These are phyloP conservation scores for Hypoxylon sp. DNA, from an alignment of 2,329 filamentous ascomycete genomes.

Conservation along the genomic window DNA sequence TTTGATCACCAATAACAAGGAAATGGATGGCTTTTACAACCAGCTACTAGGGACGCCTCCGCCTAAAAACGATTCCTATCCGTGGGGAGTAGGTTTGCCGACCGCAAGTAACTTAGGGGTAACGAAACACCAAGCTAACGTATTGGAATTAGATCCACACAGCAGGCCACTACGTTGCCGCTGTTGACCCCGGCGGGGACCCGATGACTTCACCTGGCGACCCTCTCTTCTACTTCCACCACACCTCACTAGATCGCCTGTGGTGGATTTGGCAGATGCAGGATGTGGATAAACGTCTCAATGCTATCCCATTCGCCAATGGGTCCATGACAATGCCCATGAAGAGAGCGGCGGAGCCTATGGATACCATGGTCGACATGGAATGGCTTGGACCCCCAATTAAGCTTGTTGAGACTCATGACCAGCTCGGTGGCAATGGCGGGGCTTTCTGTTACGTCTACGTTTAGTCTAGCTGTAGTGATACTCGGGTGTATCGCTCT, in stretches of 20 bases:
- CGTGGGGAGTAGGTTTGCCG: slow-evolving; percentile 56
- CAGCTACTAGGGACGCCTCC: slow-evolving; percentile 57
- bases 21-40: slow-evolving; percentile 61
- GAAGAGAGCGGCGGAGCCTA: slow-evolving; percentile 41
- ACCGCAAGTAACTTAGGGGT: neutral
- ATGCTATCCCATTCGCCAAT: slow-evolving; percentile 49
- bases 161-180: slow-evolving; percentile 57
- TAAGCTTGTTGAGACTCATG: slow-evolving; percentile 51
- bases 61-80: slow-evolving; percentile 55
- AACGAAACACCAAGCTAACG: slow-evolving; percentile 28
- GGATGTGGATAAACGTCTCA: slow-evolving; percentile 55
- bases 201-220: slow-evolving; percentile 57
- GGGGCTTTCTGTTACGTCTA: slow-evolving; percentile 52
- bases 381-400: slow-evolving; percentile 52
- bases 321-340: slow-evolving; percentile 49
- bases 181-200: slow-evolving; percentile 58
- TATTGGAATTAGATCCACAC: slow-evolving; percentile 53
- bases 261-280: slow-evolving; percentile 62
- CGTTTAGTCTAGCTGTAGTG: slow-evolving; percentile 40
- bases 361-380: slow-evolving; percentile 48
- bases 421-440: slow-evolving; percentile 50
- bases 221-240: slow-evolving; percentile 60
- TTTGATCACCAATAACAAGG: slow-evolving; percentile 56
- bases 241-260: slow-evolving; percentile 57
- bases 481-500: neutral